Conservation (phyloP, 1,284 basidiomycete species). For the Rhodotorula sp. region DNA sequence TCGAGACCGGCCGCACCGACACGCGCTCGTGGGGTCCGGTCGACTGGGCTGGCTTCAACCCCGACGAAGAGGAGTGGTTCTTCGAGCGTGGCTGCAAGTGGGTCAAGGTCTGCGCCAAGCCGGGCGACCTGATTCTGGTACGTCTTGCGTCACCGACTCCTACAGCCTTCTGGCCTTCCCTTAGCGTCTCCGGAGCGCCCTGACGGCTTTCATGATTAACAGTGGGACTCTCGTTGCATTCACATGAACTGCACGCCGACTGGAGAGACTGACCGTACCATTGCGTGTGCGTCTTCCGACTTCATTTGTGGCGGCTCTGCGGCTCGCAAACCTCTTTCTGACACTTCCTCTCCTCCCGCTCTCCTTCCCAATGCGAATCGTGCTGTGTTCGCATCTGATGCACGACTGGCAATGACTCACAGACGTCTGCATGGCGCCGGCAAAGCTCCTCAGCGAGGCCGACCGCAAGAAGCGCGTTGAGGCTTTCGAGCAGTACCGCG, state of each 20-base stretch:
- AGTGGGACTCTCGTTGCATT: constrained; percentile 21
- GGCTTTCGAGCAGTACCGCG: constrained; percentile 4
- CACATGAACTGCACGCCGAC: constrained; percentile 31
- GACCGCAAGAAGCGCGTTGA: constrained; percentile 5
- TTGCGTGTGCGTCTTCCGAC: constrained; percentile 17
- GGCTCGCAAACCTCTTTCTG: too few species aligned
- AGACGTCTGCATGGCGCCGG: constrained; percentile 27
- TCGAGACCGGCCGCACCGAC: constrained; percentile 43
- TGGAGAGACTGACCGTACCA: constrained; percentile 24
- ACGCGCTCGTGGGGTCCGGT: constrained; percentile 5
- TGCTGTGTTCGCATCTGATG: too few species aligned
- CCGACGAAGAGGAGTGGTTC: constrained; percentile 28
- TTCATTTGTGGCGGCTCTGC: too few species aligned
- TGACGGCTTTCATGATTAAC: background rate
- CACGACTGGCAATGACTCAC: background rate
- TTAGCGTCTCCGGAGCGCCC: background rate
- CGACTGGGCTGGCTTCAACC: constrained; percentile 12
- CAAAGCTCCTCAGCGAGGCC: constrained; percentile 5
- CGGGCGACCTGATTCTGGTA: background rate
- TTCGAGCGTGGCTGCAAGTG: constrained; percentile 25
- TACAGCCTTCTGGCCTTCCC: too few species aligned
- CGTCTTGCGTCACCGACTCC: background rate
- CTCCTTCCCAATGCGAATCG: too few species aligned
- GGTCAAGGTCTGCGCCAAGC: constrained; percentile 14
- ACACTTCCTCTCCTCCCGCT: too few species aligned